These are phyloP conservation scores for Fraxinus sp. DNA, from an alignment of 305 asterid genomes.

Conservation along the genomic window DNA sequence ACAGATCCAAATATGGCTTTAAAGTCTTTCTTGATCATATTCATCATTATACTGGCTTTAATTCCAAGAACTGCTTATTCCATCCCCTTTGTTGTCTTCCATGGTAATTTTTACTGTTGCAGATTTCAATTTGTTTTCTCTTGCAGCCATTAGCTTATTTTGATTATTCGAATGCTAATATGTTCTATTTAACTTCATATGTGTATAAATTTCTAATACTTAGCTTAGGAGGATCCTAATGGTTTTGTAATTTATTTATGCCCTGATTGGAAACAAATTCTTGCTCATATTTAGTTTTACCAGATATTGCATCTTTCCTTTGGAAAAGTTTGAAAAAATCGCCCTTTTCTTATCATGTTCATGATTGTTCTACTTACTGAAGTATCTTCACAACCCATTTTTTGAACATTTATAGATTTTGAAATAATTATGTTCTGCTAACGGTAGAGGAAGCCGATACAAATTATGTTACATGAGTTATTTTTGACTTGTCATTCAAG, in stretches of 20 bases:
- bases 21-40: slow-evolving; percentile 22
- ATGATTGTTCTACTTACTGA: not conserved
- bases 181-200: not conserved
- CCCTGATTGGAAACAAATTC: not conserved
- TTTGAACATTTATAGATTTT: not conserved
- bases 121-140: not conserved
- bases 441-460: not conserved
- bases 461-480: not conserved
- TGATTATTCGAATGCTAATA: not conserved
- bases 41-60: slow-evolving; percentile 27
- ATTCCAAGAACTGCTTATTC: slow-evolving; percentile 44
- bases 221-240: not conserved
- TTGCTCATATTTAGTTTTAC: not conserved
- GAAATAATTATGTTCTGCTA: not conserved
- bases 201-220: not conserved
- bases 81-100: slow-evolving; percentile 83
- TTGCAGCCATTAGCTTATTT: not conserved
- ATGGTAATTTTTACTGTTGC: slow-evolving; percentile 48
- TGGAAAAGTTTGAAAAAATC: not conserved
- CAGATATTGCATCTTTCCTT: not conserved
- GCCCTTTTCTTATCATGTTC: not conserved
- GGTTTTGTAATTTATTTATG: not conserved
- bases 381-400: not conserved
- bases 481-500: not conserved
- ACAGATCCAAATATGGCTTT: slow-evolving; percentile 33